Evolutionary conservation across 768 basidiomycete genomes (phyloP), one percentile per base, ranked within the genome.

Genomic region (Hericium alpestre): DNA sequence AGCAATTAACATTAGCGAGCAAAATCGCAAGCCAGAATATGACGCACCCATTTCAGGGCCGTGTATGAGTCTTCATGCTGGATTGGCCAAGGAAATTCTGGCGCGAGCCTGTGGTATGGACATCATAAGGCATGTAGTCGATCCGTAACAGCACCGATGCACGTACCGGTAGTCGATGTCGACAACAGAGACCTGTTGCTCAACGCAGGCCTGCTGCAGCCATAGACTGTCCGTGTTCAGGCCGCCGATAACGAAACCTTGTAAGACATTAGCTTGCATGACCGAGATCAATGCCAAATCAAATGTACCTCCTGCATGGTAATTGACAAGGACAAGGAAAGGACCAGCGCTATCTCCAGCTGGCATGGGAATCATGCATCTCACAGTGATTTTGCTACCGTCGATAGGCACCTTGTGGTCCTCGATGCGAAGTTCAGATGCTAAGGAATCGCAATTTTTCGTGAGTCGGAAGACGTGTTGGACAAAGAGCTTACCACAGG

Each of bases 11-110:
- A 15, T 25, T 41, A 41, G 11, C 9, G 9, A 32, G 32, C 6
- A 32, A 7, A 10, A 10, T 10, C 32, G 32, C 32, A 32, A 32
- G 32, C 9, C 32, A 32, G 32, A 27, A 48, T 16, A 25, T 25
- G 49, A 10, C 46, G n/a, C 27, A 39, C 55, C 55, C 55, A 49
- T 49, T 56, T 47, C 9, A 56, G 27, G 37, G 46, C 55, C 18
- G 27, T 27, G 13, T 37, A 56, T 1, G 43, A 18, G 32, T 56
- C 55, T 43, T 49, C 43, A 7, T 16, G 43, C 13, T 8, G 43
- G 10, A n/a, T 22, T 10, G 43, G 16, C 16, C 22, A 22, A 46
- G 43, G 5, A 15, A 32, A 32, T 32, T 32, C 32, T 22, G 43
- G 22, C 22, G 22, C 22, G n/a, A 11, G 22, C 22, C n/a, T 22